A percentile compares a stretch with the other conserved stretches of the same genome.
These are phyloP conservation scores for Microcyclosporella mali DNA, from an alignment of 2,329 filamentous ascomycete genomes.

Conservation along the genomic window DNA sequence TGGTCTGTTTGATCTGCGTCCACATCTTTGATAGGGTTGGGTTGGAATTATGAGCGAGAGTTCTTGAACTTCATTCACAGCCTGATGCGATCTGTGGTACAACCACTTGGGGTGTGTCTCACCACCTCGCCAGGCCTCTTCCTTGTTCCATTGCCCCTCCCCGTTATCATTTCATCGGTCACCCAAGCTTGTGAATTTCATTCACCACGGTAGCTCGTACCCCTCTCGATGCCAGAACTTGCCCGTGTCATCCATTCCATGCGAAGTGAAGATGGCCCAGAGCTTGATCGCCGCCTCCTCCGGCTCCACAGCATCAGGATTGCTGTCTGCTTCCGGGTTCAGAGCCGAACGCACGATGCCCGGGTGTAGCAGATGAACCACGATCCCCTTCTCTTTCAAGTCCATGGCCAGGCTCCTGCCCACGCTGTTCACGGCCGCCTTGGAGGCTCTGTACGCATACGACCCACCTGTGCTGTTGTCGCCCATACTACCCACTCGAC, in stretches of 20 bases:
- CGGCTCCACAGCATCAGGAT: slow-evolving; percentile 38
- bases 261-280: slow-evolving; percentile 37
- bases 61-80: too few species aligned
- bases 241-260: slow-evolving; percentile 37
- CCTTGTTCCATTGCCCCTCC: too few species aligned
- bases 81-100: too few species aligned
- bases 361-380: slow-evolving; percentile 41
- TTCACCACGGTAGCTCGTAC: slow-evolving; percentile 40
- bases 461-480: slow-evolving; percentile 39
- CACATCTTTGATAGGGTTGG: too few species aligned
- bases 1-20: too few species aligned
- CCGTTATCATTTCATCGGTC: too few species aligned
- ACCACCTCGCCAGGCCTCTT: too few species aligned
- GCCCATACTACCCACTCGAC: slow-evolving; percentile 39
- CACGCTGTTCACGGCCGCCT: slow-evolving; percentile 42
- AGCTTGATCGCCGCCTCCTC: slow-evolving; percentile 42
- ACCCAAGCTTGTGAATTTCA: background rate
- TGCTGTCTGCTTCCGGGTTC: slow-evolving; percentile 15
- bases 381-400: slow-evolving; percentile 34
- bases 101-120: too few species aligned
- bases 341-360: slow-evolving; percentile 39
- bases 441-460: slow-evolving; percentile 42
- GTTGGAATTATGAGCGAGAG: too few species aligned
- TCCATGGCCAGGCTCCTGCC: slow-evolving; percentile 42
- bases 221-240: slow-evolving; percentile 43